Evolutionary conservation across 2,329 filamentous ascomycete genomes (phyloP).

Genomic region (Paecilomyces sp.): DNA sequence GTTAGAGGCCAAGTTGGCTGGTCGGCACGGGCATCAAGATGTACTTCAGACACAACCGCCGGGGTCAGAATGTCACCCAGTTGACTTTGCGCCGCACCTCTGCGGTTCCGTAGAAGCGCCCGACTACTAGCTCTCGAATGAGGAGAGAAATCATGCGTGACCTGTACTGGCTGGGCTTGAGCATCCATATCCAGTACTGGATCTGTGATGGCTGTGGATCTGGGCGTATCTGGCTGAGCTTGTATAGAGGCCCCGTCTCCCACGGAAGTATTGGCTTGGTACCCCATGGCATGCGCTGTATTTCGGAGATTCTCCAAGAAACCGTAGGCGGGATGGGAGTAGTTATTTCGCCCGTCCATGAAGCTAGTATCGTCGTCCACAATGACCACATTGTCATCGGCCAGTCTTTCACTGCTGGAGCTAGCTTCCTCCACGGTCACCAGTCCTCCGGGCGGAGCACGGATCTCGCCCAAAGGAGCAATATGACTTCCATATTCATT

Average conservation of each 20-base stretch:
- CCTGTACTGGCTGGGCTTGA: slow-evolving; percentile 4
- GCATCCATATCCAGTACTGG: slow-evolving; percentile 4
- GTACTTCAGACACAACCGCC: slow-evolving; percentile 32
- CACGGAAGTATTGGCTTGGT: slow-evolving; percentile 11
- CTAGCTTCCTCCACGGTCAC: slow-evolving; percentile 38
- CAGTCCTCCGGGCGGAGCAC: slow-evolving; percentile 26
- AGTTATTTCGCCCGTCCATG: slow-evolving; percentile 26
- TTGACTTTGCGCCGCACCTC: slow-evolving; percentile 6
- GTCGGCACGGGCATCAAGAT: slow-evolving; percentile 28
- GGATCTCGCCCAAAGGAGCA: slow-evolving; percentile 54
- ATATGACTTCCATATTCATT: slow-evolving; percentile 58
- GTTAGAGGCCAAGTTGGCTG: slow-evolving; percentile 9
- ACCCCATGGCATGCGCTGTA: slow-evolving; percentile 13
- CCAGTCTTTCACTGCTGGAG: slow-evolving; percentile 27
- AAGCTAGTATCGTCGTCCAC: slow-evolving; percentile 33
- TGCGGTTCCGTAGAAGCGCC: slow-evolving; percentile 18
- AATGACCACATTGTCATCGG: slow-evolving; percentile 28
- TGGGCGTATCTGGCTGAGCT: slow-evolving; percentile 8
- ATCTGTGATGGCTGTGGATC: slow-evolving; percentile 1
- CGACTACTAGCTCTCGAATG: slow-evolving; percentile 18
- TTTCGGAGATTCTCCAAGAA: slow-evolving; percentile 28
- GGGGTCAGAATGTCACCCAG: slow-evolving; percentile 23
- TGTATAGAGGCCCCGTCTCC: slow-evolving; percentile 10
- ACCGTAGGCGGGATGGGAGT: slow-evolving; percentile 29
- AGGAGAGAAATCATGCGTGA: slow-evolving; percentile 20